Percentiles rank a stretch among this genome's conserved stretches.
Conservation (phyloP, 2,329 filamentous ascomycete genomes). For the Fusarium virguliforme region DNA sequence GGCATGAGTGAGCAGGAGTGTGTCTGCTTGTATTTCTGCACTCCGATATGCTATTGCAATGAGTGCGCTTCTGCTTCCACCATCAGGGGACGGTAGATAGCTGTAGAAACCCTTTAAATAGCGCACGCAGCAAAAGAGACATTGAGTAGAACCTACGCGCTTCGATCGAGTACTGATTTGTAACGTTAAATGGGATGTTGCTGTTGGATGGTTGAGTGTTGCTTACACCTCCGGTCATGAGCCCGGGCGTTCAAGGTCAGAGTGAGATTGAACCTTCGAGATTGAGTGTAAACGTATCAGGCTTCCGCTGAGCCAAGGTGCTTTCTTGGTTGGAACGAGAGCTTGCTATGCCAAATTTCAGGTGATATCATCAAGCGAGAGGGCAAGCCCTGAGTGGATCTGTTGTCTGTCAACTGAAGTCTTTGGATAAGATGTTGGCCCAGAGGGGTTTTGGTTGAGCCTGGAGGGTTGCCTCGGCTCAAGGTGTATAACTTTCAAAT, state of each 20-base stretch:
- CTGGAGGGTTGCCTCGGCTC: neutral
- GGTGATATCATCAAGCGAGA: neutral
- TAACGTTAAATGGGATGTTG: neutral
- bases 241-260: neutral
- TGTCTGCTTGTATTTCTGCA: too few species aligned
- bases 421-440: neutral
- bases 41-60: too few species aligned
- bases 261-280: neutral
- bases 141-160: constrained; percentile 8
- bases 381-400: constrained; percentile 11
- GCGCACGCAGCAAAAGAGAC: neutral
- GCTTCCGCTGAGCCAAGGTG: constrained; percentile 11
- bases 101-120: neutral
- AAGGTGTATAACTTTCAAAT: too few species aligned
- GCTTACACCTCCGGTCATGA: constrained; percentile 14
- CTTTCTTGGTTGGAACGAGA: neutral
- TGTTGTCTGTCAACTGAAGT: neutral
- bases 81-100: too few species aligned
- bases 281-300: constrained; percentile 2
- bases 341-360: neutral
- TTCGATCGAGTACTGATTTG: constrained; percentile 5
- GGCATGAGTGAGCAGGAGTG: too few species aligned
- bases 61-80: neutral
- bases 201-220: neutral
- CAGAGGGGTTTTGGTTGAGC: neutral